Evolutionary conservation across 805 yeast genomes (phyloP).

Genomic region (Clavispora carvajalis): DNA sequence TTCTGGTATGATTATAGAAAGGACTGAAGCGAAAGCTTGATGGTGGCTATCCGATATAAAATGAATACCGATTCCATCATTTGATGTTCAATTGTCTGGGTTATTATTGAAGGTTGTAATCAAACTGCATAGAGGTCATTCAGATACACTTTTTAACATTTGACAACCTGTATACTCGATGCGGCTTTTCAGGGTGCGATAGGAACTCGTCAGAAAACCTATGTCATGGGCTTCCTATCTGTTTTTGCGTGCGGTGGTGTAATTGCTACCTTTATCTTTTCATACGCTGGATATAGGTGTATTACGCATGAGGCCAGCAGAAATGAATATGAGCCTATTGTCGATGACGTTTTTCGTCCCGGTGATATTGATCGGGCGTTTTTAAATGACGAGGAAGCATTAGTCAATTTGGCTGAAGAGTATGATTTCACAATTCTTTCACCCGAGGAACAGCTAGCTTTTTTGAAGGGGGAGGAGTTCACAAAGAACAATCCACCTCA

Average conservation of each 20-base stretch:
- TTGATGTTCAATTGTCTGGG: too few species aligned
- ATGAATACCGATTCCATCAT: too few species aligned
- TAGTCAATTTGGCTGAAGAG: conserved; percentile 30
- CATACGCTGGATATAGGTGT: not conserved
- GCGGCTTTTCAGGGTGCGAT: not conserved
- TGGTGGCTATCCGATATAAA: too few species aligned
- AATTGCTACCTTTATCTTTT: not conserved
- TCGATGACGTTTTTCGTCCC: conserved; percentile 5
- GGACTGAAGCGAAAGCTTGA: too few species aligned
- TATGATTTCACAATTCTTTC: conserved; percentile 31
- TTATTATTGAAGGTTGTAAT: too few species aligned
- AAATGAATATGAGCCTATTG: not conserved
- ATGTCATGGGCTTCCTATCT: not conserved
- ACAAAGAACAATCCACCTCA: conserved; percentile 27
- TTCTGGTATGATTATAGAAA: too few species aligned
- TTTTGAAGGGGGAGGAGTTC: conserved; percentile 32
- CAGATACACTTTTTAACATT: too few species aligned
- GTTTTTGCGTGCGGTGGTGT: not conserved
- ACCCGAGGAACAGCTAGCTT: conserved; percentile 38
- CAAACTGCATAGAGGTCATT: too few species aligned
- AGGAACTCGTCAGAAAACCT: not conserved
- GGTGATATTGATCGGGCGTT: conserved; percentile 32
- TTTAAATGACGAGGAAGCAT: conserved; percentile 36
- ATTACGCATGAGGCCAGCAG: not conserved
- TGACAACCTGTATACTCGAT: not conserved